Conservation (phyloP, 257 asterid genomes). For the Osmanthus fragrans region DNA sequence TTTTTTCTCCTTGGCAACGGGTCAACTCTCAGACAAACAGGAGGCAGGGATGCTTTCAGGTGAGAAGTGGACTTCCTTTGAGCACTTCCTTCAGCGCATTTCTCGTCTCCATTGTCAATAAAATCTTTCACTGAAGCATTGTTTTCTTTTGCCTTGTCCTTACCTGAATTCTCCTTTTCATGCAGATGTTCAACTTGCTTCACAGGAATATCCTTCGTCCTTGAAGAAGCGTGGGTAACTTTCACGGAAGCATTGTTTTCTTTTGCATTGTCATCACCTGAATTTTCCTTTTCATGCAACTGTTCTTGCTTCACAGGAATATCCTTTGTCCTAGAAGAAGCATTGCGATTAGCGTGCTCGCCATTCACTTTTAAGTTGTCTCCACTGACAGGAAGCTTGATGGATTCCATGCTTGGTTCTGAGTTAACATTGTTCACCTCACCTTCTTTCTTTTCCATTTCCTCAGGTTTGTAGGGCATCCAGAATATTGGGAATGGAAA, state of each 20-base stretch:
- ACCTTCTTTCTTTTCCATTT: conserved; percentile 14
- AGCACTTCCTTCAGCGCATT: conserved; percentile 19
- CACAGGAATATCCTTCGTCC: conserved; percentile 44
- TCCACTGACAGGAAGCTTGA: conserved; percentile 16
- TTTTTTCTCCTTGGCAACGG: conserved; percentile 58
- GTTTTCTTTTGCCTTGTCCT: conserved; percentile 16
- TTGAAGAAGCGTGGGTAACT: neutral
- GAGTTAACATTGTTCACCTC: conserved; percentile 10
- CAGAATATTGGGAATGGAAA: conserved; percentile 59
- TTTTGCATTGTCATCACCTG: conserved; percentile 6
- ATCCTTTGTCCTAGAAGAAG: conserved; percentile 21
- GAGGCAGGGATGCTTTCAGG: conserved; percentile 57
- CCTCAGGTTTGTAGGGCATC: conserved; percentile 59
- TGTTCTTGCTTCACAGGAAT: conserved; percentile 55
- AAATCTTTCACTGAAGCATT: conserved; percentile 17
- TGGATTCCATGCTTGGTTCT: conserved; percentile 18
- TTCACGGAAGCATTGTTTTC: conserved; percentile 20
- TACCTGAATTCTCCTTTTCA: conserved; percentile 8
- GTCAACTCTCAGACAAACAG: conserved; percentile 82
- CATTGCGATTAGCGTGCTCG: conserved; percentile 3
- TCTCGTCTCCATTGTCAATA: conserved; percentile 22
- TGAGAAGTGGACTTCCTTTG: conserved; percentile 40
- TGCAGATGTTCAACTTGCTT: conserved; percentile 38
- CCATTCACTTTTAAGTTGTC: neutral
- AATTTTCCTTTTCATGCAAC: conserved; percentile 15